Conservation (phyloP, 2,329 filamentous ascomycete species). For the Atkinsonella hypoxylon region DNA sequence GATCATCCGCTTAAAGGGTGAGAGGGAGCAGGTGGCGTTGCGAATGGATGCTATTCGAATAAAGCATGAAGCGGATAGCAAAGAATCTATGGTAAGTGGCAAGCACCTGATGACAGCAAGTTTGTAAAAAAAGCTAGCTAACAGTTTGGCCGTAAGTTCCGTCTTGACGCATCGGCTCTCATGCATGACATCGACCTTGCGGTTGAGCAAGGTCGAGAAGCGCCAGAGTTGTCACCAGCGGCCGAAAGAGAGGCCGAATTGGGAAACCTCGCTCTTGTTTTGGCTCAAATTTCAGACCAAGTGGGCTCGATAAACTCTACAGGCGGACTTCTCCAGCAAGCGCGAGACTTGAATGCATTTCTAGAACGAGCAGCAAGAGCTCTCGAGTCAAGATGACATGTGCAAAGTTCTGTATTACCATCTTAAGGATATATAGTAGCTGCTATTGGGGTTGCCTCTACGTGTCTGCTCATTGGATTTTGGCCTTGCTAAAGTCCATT, state of each 20-base stretch:
- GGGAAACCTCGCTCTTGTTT: conserved; percentile 43
- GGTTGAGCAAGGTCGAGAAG: conserved; percentile 36
- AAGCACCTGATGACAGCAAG: neutral
- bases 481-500: conserved; percentile 61
- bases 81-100: conserved; percentile 35
- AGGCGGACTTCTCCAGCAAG: conserved; percentile 42
- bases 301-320: conserved; percentile 35
- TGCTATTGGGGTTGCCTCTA: neutral
- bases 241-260: conserved; percentile 38
- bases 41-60: conserved; percentile 51
- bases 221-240: conserved; percentile 31
- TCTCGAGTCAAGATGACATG: conserved; percentile 33
- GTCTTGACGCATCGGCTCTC: conserved; percentile 41
- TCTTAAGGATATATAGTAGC: neutral
- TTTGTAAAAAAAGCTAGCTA: neutral
- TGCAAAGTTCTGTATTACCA: neutral
- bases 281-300: conserved; percentile 42
- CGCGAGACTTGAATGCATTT: conserved; percentile 51
- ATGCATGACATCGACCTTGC: conserved; percentile 53
- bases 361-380: conserved; percentile 47
- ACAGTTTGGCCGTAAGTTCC: conserved; percentile 20
- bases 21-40: conserved; percentile 49
- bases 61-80: conserved; percentile 43
- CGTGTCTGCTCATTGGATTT: conserved; percentile 37
- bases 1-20: conserved; percentile 44